phyloP scores from a whole-genome alignment of 2,329 filamentous ascomycete genomes.

The Ustulina deusta region DNA sequence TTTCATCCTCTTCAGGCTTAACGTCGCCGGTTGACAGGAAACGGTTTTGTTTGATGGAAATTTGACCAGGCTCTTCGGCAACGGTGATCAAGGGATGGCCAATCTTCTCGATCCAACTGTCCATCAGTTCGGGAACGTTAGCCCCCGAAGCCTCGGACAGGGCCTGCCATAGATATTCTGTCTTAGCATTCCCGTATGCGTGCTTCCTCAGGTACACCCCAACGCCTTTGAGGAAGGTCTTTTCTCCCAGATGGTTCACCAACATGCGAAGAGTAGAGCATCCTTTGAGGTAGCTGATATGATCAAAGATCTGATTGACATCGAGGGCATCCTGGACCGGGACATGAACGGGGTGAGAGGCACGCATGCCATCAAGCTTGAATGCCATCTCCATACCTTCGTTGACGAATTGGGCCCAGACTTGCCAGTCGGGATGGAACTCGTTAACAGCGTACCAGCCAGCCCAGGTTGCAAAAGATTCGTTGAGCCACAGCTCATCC shows the following conservation, averaged over 20 bases:
- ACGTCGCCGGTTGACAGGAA: constrained; percentile 94
- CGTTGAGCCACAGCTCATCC: constrained; percentile 93
- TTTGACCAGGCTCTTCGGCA: constrained; percentile 83
- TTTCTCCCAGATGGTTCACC: constrained; percentile 86
- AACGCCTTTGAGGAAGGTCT: constrained; percentile 91
- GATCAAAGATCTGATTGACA: constrained; percentile 97
- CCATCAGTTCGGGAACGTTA: constrained; percentile 89
- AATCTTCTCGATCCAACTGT: constrained; percentile 94
- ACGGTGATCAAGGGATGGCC: constrained; percentile 93
- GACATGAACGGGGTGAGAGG: constrained; percentile 96
- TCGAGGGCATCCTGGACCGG: constrained; percentile 93
- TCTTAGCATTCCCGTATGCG: constrained; percentile 90
- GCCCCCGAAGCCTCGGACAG: constrained; percentile 88
- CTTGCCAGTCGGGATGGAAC: constrained; percentile 95
- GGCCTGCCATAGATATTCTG: constrained; percentile 89
- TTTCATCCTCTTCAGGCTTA: constrained; percentile 89
- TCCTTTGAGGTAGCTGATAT: constrained; percentile 96
- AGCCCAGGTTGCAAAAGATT: constrained; percentile 98
- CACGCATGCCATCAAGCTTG: constrained; percentile 86
- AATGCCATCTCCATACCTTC: constrained; percentile 95
- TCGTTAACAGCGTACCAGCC: constrained; percentile 93
- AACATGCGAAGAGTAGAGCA: constrained; percentile 98
- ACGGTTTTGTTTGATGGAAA: constrained; percentile 84
- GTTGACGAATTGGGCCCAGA: constrained; percentile 97
- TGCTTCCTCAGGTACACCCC: constrained; percentile 89